phyloP scores from a whole-genome alignment of 1,284 basidiomycete genomes.

The Irpex sp. region DNA sequence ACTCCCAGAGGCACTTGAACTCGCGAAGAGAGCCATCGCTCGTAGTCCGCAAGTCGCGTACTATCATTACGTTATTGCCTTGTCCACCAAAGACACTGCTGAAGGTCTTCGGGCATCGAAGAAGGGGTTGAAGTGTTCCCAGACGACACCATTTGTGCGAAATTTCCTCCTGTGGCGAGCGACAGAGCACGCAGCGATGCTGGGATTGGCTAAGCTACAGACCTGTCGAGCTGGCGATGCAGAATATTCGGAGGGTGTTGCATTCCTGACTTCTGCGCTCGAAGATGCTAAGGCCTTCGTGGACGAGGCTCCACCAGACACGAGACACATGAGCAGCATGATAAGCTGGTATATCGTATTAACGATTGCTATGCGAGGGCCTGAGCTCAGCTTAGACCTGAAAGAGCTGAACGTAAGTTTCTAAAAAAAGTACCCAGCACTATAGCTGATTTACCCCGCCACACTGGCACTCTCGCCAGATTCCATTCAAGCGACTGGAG shows the following conservation, averaged over 20 bases:
- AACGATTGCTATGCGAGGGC: constrained; percentile 44
- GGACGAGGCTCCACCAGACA: constrained; percentile 54
- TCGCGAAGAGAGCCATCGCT: constrained; percentile 41
- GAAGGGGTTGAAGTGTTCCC: constrained; percentile 49
- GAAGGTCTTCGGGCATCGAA: constrained; percentile 44
- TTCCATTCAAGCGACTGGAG: constrained; percentile 39
- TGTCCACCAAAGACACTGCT: constrained; percentile 19
- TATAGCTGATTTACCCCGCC: not conserved
- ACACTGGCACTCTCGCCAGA: constrained; percentile 25
- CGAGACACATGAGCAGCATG: constrained; percentile 52
- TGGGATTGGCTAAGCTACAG: constrained; percentile 47
- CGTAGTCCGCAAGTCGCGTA: constrained; percentile 56
- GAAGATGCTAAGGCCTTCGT: constrained; percentile 58
- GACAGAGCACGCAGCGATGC: constrained; percentile 51
- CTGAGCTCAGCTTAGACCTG: constrained; percentile 44
- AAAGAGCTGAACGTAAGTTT: constrained; percentile 43
- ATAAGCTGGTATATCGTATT: constrained; percentile 57
- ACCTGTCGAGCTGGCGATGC: constrained; percentile 36
- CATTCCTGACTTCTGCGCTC: constrained; percentile 49
- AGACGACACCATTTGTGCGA: constrained; percentile 27
- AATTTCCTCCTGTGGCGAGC: constrained; percentile 52
- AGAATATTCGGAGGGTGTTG: constrained; percentile 55
- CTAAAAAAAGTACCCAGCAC: no score
- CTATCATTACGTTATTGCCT: constrained; percentile 52
- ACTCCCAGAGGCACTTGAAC: constrained; percentile 39